Conservation (phyloP, 805 yeast genomes). For the Kodamaea lidongshanica region DNA sequence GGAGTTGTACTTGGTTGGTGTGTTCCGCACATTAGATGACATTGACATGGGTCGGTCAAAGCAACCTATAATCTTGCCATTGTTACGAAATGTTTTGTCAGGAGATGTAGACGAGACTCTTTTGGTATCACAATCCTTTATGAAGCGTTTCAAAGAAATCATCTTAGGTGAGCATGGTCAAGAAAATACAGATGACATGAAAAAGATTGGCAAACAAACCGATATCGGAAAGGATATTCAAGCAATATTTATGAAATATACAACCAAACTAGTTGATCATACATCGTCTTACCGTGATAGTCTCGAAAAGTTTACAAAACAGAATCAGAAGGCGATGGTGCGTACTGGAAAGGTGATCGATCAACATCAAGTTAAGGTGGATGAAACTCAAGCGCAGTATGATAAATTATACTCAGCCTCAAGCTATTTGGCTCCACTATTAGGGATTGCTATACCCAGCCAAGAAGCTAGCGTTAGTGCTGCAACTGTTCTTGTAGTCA, state of each 20-base stretch:
- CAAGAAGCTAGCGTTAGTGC: constrained; percentile 7
- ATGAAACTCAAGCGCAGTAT: constrained; percentile 26
- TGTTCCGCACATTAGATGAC: constrained; percentile 44
- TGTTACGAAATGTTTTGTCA: constrained; percentile 32
- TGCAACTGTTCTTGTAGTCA: constrained; percentile 18
- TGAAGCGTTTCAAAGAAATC: constrained; percentile 40
- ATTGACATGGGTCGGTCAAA: too few relatives aligned
- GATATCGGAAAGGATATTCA: constrained; percentile 23
- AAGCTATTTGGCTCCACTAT: constrained; percentile 36
- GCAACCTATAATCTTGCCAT: constrained; percentile 37
- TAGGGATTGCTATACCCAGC: constrained; percentile 21
- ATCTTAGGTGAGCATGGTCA: constrained; percentile 21
- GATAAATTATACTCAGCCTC: constrained; percentile 42
- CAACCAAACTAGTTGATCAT: constrained; percentile 35
- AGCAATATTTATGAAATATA: constrained; percentile 32
- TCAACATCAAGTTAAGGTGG: constrained; percentile 32
- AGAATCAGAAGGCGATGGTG: constrained; percentile 50
- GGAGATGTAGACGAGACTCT: constrained; percentile 24
- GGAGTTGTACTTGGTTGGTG: constrained; percentile 54
- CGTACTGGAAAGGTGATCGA: constrained; percentile 59
- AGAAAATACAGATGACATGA: constrained; percentile 10
- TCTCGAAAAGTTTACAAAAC: constrained; percentile 29
- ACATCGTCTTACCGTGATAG: constrained; percentile 31
- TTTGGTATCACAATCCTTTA: constrained; percentile 42
- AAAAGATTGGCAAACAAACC: constrained; percentile 21